These are phyloP conservation scores for Fusarium tricinctum DNA, from an alignment of 2,329 filamentous ascomycete genomes.

Conservation along the genomic window DNA sequence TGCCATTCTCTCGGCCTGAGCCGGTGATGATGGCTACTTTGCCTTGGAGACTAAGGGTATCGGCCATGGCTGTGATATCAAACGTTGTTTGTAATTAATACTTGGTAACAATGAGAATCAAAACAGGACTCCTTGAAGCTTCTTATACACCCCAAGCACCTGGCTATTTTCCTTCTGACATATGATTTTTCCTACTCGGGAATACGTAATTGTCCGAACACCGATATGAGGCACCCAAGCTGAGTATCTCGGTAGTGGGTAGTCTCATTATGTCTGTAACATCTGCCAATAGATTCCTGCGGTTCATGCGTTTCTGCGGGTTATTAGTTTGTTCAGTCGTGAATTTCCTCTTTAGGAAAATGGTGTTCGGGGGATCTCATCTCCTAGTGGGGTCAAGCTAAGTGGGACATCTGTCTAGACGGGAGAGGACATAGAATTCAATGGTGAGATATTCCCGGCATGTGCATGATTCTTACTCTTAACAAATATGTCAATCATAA, in stretches of 20 bases:
- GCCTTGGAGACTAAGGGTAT: conserved; percentile 56
- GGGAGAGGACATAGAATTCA: neutral
- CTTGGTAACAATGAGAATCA: fast-evolving
- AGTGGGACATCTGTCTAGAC: neutral
- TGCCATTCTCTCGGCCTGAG: conserved; percentile 60
- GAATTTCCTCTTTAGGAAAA: conserved; percentile 31
- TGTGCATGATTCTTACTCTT: neutral
- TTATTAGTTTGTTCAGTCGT: neutral
- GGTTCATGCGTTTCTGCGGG: neutral
- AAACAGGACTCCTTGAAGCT: neutral
- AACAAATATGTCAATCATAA: neutral
- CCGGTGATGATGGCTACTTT: conserved; percentile 63
- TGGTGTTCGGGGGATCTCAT: conserved; percentile 1
- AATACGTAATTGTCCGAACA: neutral
- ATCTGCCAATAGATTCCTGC: neutral
- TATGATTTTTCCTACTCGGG: neutral
- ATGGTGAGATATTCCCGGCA: neutral
- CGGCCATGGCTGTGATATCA: conserved; percentile 20
- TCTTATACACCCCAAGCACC: neutral
- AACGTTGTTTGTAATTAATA: fast-evolving
- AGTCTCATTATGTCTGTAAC: neutral
- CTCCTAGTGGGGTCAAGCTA: neutral
- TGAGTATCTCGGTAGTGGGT: fast-evolving
- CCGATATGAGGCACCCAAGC: neutral
- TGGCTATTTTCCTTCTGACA: neutral